Conservation (phyloP, 495 filamentous ascomycete genomes). For the Trichoderma erinaceum region DNA sequence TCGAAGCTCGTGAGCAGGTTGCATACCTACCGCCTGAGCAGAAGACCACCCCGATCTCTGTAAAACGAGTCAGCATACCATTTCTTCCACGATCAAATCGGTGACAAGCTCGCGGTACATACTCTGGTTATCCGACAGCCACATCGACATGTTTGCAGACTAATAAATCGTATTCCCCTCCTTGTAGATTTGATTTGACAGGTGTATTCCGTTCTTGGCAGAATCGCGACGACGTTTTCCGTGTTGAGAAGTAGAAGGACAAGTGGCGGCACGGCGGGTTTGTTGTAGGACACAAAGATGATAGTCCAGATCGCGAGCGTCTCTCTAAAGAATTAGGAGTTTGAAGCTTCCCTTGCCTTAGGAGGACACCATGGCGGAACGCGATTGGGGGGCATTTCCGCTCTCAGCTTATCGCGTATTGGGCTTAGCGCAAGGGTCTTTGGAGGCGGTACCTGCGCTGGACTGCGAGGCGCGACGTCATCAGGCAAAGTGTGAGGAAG, state of each 20-base stretch:
- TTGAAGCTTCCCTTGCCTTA: background rate
- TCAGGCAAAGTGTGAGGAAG: background rate
- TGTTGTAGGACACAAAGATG: background rate
- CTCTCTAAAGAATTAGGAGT: background rate
- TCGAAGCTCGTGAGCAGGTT: conserved; percentile 14
- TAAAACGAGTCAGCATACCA: conserved; percentile 24
- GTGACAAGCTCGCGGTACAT: conserved; percentile 28
- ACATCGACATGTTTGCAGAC: conserved; percentile 61
- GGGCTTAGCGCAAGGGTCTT: conserved; percentile 12
- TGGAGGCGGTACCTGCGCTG: background rate
- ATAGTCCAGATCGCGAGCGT: background rate
- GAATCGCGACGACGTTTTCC: background rate
- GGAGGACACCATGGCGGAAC: conserved; percentile 14
- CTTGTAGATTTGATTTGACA: background rate
- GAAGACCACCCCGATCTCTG: conserved; percentile 93
- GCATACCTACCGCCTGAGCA: conserved; percentile 81
- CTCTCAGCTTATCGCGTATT: conserved; percentile 4
- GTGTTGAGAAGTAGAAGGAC: background rate
- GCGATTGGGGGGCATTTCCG: background rate
- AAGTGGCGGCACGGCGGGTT: background rate
- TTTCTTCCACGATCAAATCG: background rate
- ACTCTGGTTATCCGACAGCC: conserved; percentile 96
- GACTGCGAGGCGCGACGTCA: background rate
- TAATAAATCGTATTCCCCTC: background rate
- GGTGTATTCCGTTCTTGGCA: background rate